Evolutionary conservation across 2,329 filamentous ascomycete species (phyloP), one percentile per base, ranked within the genome.

Genomic region (Colletotrichum gigasporum): DNA sequence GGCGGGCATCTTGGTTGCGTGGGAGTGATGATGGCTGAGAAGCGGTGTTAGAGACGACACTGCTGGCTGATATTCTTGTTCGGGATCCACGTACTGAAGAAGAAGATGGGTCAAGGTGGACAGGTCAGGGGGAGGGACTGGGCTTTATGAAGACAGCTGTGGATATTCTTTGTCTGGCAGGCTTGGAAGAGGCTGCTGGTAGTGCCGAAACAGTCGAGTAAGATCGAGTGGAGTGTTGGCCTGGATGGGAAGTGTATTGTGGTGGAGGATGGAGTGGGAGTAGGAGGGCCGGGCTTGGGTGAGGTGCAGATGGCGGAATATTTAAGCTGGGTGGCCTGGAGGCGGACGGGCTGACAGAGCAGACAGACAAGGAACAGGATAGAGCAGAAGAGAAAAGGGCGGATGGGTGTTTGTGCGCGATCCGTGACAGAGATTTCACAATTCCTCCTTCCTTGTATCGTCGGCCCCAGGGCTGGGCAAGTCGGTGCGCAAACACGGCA

Each of bases 1-100:
- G 51, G 72, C 71, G 70, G 81, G 77, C 81, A 83, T 83, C 58
- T 72, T 78, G 73, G 61, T 26, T 45, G n/a, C 59, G 50, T 55
- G 39, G 30, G 14, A 24, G 18, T 41, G n/a, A 5, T 34, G 11
- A 30, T 51, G 24, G 5, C 37, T 48, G 20, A 11, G 26, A 42
- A 20, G 48, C 9, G 16, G 20, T 44, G 42, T 47, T 37, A 48
- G 37, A 44, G 47, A 39, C 41, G 34, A 45, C 24, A 35, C 20
- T 22, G 16, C 41, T 35, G 41, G n/a, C 16, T 37, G 42, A 37
- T 30, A 37, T 8, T 30, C 18, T 4, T 45, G 9, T 53, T 34
- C 24, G 9, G 56, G 35, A 32, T 26, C 41, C 41, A 54, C 61
- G 48, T 50, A 61, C 48, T 39, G 48, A 48, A 22, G 34, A 48